Conservation (phyloP, 768 basidiomycete genomes). For the Rhizopogon rudus region DNA sequence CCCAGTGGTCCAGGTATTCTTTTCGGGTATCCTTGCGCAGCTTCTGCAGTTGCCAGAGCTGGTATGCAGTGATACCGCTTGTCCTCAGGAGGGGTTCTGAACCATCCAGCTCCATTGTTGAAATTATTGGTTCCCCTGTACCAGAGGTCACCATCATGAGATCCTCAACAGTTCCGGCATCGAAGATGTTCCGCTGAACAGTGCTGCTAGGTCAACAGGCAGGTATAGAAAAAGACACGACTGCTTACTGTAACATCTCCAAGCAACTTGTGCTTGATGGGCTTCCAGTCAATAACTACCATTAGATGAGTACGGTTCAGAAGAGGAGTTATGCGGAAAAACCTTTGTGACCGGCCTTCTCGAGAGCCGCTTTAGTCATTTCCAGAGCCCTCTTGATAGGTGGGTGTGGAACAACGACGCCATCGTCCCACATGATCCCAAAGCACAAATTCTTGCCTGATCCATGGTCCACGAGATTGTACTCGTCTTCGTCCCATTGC, state of each 20-base stretch:
- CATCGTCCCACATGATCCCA: conserved; percentile 65
- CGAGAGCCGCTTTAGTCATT: conserved; percentile 48
- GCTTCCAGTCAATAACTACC: conserved; percentile 67
- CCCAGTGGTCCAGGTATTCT: conserved; percentile 60
- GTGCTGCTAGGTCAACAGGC: not conserved
- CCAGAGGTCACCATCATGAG: conserved; percentile 28
- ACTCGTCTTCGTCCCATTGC: conserved; percentile 56
- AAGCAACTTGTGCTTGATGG: conserved; percentile 47
- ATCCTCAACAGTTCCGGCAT: conserved; percentile 45
- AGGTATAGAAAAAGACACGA: conserved; percentile 4
- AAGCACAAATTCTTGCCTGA: conserved; percentile 46
- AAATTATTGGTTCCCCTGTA: conserved; percentile 51
- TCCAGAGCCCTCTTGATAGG: conserved; percentile 60
- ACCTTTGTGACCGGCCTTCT: conserved; percentile 64
- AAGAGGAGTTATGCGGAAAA: conserved; percentile 3
- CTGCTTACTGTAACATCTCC: conserved; percentile 35
- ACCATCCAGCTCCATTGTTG: conserved; percentile 36
- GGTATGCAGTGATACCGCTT: conserved; percentile 42
- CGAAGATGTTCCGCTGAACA: conserved; percentile 36
- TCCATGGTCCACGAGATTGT: conserved; percentile 54
- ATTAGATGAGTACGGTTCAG: not conserved
- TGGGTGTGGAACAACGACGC: conserved; percentile 51
- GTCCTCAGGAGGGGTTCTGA: conserved; percentile 14
- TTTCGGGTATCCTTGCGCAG: conserved; percentile 39
- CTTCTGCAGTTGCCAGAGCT: conserved; percentile 68